Evolutionary conservation across 805 yeast species (phyloP).

Genomic region (Priceomyces medius): DNA sequence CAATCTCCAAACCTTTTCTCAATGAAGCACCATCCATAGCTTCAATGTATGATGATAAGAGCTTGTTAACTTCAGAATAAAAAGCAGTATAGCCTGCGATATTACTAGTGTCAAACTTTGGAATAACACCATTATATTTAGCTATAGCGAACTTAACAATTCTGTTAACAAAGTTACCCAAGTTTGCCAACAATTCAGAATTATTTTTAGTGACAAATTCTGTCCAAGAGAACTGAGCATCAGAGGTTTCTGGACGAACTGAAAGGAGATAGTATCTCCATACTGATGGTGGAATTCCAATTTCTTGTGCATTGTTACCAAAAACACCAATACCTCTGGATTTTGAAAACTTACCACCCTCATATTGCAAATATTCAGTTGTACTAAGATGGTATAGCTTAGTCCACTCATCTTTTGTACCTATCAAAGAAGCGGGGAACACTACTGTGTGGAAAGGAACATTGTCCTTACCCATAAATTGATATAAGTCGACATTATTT

Average conservation of each 20-base stretch:
- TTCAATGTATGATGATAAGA: slow-evolving; percentile 60
- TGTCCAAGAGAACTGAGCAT: slow-evolving; percentile 96
- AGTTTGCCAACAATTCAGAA: slow-evolving; percentile 88
- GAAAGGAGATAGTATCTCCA: slow-evolving; percentile 97
- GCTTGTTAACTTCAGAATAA: slow-evolving; percentile 57
- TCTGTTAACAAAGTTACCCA: slow-evolving; percentile 96
- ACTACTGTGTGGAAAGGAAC: slow-evolving; percentile 99
- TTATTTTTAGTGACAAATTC: slow-evolving; percentile 94
- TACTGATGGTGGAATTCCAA: slow-evolving; percentile 87
- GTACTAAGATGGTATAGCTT: slow-evolving; percentile 86
- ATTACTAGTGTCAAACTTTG: slow-evolving; percentile 53
- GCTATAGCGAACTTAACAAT: slow-evolving; percentile 85
- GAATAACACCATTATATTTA: slow-evolving; percentile 89
- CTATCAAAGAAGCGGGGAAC: slow-evolving; percentile 90
- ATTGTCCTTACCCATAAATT: slow-evolving; percentile 99
- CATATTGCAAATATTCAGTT: slow-evolving; percentile 96
- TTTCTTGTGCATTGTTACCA: slow-evolving; percentile 94
- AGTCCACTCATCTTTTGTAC: slow-evolving; percentile 89
- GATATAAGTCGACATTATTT: slow-evolving; percentile 83
- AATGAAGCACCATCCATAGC: slow-evolving; percentile 78
- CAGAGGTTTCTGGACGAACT: slow-evolving; percentile 92
- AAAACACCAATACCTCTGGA: slow-evolving; percentile 98
- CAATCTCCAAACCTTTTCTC: slow-evolving; percentile 86
- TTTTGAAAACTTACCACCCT: slow-evolving; percentile 96
- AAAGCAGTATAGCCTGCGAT: slow-evolving; percentile 47